Percentiles rank a stretch among this genome's conserved stretches.
Evolutionary conservation across 108 stramenopile species (phyloP).

Genomic region (Parietichytrium sp.): DNA sequence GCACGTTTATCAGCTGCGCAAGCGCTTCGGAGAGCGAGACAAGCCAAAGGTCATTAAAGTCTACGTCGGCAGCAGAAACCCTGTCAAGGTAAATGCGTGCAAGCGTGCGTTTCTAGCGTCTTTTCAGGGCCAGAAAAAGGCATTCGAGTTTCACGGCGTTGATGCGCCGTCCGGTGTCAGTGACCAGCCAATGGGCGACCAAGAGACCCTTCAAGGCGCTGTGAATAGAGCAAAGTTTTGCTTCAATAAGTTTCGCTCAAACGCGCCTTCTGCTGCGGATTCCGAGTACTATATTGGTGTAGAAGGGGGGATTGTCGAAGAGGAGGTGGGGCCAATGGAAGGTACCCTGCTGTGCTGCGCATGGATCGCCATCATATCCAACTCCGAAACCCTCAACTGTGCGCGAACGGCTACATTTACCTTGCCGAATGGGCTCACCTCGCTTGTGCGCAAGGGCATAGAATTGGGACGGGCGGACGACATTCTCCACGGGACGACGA

Average conservation of each 20-base stretch:
- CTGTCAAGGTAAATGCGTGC: constrained; percentile 77
- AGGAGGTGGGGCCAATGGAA: neutral
- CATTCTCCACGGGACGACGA: constrained; percentile 66
- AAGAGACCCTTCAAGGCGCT: constrained; percentile 75
- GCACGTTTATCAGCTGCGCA: constrained; percentile 8
- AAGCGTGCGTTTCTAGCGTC: constrained; percentile 56
- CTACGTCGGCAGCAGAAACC: constrained; percentile 76
- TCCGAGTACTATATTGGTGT: constrained; percentile 75
- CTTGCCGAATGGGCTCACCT: constrained; percentile 69
- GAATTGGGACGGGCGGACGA: constrained; percentile 89
- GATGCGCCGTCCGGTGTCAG: constrained; percentile 55
- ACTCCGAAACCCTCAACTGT: constrained; percentile 29
- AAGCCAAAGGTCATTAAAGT: constrained; percentile 41
- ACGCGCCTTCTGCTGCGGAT: constrained; percentile 43
- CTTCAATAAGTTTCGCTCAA: too few species aligned
- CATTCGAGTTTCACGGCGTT: neutral
- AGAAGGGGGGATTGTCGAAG: constrained; percentile 82
- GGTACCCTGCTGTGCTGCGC: constrained; percentile 78
- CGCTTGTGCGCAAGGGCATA: constrained; percentile 69
- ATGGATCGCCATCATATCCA: constrained; percentile 78
- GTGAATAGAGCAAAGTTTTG: constrained; percentile 74
- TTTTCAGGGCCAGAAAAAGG: constrained; percentile 33
- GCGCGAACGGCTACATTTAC: constrained; percentile 77
- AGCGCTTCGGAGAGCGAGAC: neutral
- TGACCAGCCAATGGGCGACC: constrained; percentile 85